Conservation (phyloP, 257 asterid species). For the Mitragyna speciosa region DNA sequence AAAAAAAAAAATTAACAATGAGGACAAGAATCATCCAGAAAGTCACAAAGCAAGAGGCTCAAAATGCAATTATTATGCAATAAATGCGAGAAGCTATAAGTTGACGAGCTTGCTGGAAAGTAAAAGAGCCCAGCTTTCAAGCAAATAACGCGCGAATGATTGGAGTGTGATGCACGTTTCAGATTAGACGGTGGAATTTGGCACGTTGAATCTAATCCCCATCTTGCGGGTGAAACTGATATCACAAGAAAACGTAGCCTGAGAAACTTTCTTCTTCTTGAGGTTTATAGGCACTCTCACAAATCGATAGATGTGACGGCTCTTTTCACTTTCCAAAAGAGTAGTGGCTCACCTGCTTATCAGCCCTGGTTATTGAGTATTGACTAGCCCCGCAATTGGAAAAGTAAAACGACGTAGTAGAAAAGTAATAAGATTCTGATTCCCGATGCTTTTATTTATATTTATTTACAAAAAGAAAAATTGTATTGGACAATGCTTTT, state of each 20-base stretch:
- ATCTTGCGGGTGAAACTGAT: neutral
- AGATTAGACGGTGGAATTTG: neutral
- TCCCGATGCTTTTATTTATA: neutral
- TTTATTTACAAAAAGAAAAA: too few species aligned
- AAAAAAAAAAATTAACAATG: neutral
- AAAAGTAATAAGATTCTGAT: neutral
- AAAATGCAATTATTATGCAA: neutral
- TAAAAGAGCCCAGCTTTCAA: neutral
- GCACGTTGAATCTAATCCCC: neutral
- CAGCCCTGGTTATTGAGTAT: neutral
- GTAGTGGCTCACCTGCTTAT: slow-evolving; percentile 19
- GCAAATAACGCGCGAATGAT: neutral
- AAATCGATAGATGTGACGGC: slow-evolving; percentile 12
- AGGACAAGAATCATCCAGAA: neutral
- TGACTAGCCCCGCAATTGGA: neutral
- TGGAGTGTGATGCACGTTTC: neutral
- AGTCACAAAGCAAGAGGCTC: neutral
- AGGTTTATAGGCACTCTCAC: slow-evolving; percentile 26
- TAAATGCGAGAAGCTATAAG: neutral
- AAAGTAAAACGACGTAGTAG: slow-evolving; percentile 3
- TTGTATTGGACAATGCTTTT: neutral
- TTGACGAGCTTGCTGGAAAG: neutral
- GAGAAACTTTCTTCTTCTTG: neutral
- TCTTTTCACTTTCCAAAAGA: slow-evolving; percentile 17
- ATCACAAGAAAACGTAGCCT: neutral